phyloP scores from a whole-genome alignment of 1,139 yeast species.

The Yamadazyma dendronema region DNA sequence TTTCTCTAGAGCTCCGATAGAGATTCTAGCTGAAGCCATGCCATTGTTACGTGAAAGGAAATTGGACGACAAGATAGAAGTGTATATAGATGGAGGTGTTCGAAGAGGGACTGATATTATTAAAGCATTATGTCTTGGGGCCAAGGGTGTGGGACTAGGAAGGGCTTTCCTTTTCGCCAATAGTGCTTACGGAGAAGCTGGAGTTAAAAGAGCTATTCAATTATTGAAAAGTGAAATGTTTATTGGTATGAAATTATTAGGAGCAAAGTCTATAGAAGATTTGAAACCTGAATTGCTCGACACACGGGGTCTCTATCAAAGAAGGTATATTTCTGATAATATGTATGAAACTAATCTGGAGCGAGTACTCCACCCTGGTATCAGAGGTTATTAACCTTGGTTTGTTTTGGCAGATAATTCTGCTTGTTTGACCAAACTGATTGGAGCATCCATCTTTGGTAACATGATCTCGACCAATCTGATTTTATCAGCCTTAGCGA shows the following conservation, averaged over 20 bases:
- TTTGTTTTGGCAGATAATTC: slow-evolving; percentile 23
- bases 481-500: slow-evolving; percentile 29
- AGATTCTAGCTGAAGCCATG: slow-evolving; percentile 46
- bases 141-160: slow-evolving; percentile 55
- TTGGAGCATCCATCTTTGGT: slow-evolving; percentile 37
- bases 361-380: neutral
- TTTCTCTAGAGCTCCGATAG: slow-evolving; percentile 45
- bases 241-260: slow-evolving; percentile 49
- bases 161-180: slow-evolving; percentile 49
- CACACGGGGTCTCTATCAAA: slow-evolving; percentile 5
- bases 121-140: slow-evolving; percentile 56
- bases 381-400: slow-evolving; percentile 1
- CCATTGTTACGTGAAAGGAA: slow-evolving; percentile 34
- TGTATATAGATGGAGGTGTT: slow-evolving; percentile 54
- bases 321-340: slow-evolving; percentile 23
- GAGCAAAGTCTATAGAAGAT: slow-evolving; percentile 28
- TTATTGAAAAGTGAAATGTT: slow-evolving; percentile 45
- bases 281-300: slow-evolving; percentile 23
- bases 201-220: slow-evolving; percentile 43
- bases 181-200: slow-evolving; percentile 50
- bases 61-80: slow-evolving; percentile 36
- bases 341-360: slow-evolving; percentile 19
- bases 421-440: slow-evolving; percentile 30
- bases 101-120: slow-evolving; percentile 54
- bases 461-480: slow-evolving; percentile 37